Evolutionary conservation across 257 asterid genomes (phyloP), one percentile per base, ranked within the genome.

Genomic region (Fraxinus cuspidata): DNA sequence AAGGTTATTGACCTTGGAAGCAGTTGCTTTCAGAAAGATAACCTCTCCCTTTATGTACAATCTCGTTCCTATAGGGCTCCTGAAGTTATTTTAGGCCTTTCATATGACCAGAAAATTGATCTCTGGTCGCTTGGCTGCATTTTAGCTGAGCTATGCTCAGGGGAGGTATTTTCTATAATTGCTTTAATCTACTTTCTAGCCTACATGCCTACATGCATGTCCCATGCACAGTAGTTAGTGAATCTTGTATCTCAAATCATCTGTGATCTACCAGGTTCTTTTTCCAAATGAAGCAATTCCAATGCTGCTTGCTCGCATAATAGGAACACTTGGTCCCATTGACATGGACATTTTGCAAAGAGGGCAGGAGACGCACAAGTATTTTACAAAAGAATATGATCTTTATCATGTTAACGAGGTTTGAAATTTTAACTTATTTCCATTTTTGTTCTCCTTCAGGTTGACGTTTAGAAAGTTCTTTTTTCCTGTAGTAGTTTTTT

Each of bases 11-110:
- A 95, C 88, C 98, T 95, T 53, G 99, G 99, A 77, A 95, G 99
- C 92, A 93, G 99, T 82, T 93, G 99, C 88, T 95, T 95, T 85
- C 84, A 83, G 82, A 84, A 87, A 3, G 99, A 95, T 81, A 82
- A 82, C 85, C 79, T 93, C 78, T 89, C 97, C 80, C 80, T 93
- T 28, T 95, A 95, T 28, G 91, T 95, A 67, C 99, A 95, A 77
- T 95, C 99, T 73, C 98, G 99, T 77, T 95, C 99, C 15, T 95
- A 95, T 73, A 88, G 99, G 73, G 99, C 99, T 78, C 99, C 99
- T 42, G 99, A 95, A 87, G 97, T 95, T 71, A 91, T 95, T 77
- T 78, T 95, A 65, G 99, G 99, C 87, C 94, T 93, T 72, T 89
- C 94, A 12, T 95, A 95, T 53, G 94, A 92, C 82, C 92, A 89